Evolutionary conservation across 805 yeast species (phyloP).

Genomic region (Priceomyces carsonii): DNA sequence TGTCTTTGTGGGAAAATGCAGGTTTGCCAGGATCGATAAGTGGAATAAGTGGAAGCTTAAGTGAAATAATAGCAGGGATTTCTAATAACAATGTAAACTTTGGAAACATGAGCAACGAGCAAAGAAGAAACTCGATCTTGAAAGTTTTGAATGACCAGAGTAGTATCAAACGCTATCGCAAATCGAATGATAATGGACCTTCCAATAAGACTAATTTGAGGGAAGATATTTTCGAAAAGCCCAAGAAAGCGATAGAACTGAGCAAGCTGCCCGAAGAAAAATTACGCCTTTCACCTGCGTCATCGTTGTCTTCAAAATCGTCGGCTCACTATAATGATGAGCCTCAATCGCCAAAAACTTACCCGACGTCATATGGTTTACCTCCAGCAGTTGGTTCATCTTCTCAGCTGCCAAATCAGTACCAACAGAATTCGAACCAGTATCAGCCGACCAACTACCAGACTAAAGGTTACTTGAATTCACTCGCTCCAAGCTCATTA

Average conservation of each 20-base stretch:
- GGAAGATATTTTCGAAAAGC: slow-evolving; percentile 39
- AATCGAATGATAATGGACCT: slow-evolving; percentile 7
- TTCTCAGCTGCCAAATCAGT: slow-evolving; percentile 18
- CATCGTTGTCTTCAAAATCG: slow-evolving; percentile 35
- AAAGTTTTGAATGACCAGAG: slow-evolving; percentile 38
- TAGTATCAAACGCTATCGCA: slow-evolving; percentile 9
- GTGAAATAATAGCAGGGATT: slow-evolving; percentile 34
- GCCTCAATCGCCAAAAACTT: slow-evolving; percentile 42
- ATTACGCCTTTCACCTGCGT: slow-evolving; percentile 33
- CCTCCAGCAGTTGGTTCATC: slow-evolving; percentile 14
- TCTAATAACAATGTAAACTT: slow-evolving; percentile 41
- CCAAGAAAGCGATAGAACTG: slow-evolving; percentile 2
- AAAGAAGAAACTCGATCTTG: slow-evolving; percentile 40
- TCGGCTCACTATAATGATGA: slow-evolving; percentile 32
- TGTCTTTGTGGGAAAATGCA: slow-evolving; percentile 27
- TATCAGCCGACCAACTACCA: not conserved
- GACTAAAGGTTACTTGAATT: not conserved
- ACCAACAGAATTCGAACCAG: not conserved
- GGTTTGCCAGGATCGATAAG: slow-evolving; percentile 27
- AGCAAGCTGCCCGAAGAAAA: slow-evolving; percentile 9
- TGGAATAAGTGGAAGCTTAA: slow-evolving; percentile 31
- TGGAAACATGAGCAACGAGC: slow-evolving; percentile 38
- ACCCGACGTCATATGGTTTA: slow-evolving; percentile 22
- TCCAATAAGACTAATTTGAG: slow-evolving; percentile 24
- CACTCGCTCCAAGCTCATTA: slow-evolving; percentile 1